Evolutionary conservation across 805 yeast species (phyloP), one percentile per base, ranked within the genome.

Genomic region (Pichia cabralensis): DNA sequence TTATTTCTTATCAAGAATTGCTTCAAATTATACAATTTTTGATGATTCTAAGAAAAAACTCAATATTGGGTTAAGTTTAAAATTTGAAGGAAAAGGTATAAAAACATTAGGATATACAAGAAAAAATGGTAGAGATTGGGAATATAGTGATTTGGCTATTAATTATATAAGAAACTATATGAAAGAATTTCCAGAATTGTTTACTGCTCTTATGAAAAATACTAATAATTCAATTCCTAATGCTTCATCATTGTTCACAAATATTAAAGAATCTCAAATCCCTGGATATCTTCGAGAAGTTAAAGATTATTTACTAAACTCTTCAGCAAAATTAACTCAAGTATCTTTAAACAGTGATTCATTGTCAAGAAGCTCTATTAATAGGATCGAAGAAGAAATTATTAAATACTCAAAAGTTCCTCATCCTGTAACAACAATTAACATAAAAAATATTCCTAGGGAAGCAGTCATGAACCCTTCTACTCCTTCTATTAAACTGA

Each of bases 71-170:
- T 63, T 92, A 43, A 82, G 80, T 38, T 65, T 92, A 55, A 88
- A 88, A 58, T 81, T 78, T 56, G 95, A 88, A 44, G 72, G 73
- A 16, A 72, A 74, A 40, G 74, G 85, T 46, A 70, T 73, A 48
- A 89, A 89, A 57, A 97, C 84, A 3, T 65, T 88, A 42, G 98
- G 97, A 5, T 89, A 76, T 60, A 76, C 96, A 2, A 70, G 76
- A 39, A 75, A 77, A 49, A 63, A 58, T 27, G 69, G 64, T 18
- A 65, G 66, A 33, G 77, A 75, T 16, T 92, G 98, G 98, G 85
- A 77, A 46, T 92, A 65, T 56, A 81, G 94, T 43, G 76, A 74
- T 8, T 61, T 79, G 46, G 94, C 96, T 0, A 58, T 81, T 26
- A 65, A 70, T 22, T 62, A 88, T 42, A 55, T 92, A 30, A 60